Percentiles rank a stretch among this genome's conserved stretches.
Conservation (phyloP, 1,284 basidiomycete species). For the Boletus semigastroideus region DNA sequence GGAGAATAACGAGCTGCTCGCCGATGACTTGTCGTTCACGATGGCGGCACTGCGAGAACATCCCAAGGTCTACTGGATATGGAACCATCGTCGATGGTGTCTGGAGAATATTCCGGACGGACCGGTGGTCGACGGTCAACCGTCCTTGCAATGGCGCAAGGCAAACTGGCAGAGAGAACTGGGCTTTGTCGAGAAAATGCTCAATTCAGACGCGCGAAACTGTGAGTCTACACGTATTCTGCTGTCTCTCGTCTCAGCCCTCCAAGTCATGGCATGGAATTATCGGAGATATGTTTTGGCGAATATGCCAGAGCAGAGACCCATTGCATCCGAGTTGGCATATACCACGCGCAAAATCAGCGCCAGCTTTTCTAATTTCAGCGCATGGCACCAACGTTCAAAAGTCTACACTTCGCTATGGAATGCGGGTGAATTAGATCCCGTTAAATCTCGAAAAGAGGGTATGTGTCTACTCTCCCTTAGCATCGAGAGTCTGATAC, state of each 20-base stretch:
- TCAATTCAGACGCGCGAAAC: conserved; percentile 85
- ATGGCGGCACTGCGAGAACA: conserved; percentile 76
- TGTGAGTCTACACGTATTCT: conserved; percentile 54
- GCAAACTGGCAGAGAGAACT: conserved; percentile 82
- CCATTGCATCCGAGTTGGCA: conserved; percentile 62
- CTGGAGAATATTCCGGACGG: conserved; percentile 79
- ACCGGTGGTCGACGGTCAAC: conserved; percentile 47
- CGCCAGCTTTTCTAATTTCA: conserved; percentile 95
- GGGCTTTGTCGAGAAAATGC: conserved; percentile 84
- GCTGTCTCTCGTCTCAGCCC: conserved; percentile 3
- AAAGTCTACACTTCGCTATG: conserved; percentile 77
- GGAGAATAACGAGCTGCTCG: conserved; percentile 63
- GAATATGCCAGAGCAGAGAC: conserved; percentile 58
- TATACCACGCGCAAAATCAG: conserved; percentile 93
- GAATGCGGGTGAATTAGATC: conserved; percentile 54
- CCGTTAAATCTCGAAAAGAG: conserved; percentile 56
- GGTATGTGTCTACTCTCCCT: conserved; percentile 43
- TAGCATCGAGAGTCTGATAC: neutral
- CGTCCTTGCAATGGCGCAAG: conserved; percentile 64
- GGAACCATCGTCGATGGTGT: conserved; percentile 96
- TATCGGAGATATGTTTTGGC: conserved; percentile 84
- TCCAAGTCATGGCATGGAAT: conserved; percentile 86
- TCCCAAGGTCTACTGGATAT: conserved; percentile 96
- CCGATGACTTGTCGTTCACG: conserved; percentile 79
- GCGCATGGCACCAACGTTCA: conserved; percentile 97